Percentiles rank a stretch among this genome's conserved stretches.
phyloP scores from a whole-genome alignment of 495 filamentous ascomycete genomes.

The Penicillium lagena region DNA sequence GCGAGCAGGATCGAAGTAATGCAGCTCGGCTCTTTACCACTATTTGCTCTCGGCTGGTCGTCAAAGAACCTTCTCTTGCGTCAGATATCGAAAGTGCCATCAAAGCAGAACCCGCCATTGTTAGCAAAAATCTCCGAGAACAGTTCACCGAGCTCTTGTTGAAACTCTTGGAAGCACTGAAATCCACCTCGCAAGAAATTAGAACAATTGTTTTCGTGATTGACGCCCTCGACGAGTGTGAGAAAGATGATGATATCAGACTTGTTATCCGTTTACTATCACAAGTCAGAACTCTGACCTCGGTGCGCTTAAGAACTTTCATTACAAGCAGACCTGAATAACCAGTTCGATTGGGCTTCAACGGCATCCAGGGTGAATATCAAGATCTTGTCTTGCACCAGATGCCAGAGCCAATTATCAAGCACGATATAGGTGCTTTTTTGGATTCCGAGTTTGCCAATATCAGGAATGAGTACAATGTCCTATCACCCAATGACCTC shows the following conservation, averaged over 20 bases:
- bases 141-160: not conserved
- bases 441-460: too few relatives aligned
- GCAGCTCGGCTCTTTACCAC: not conserved
- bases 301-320: not conserved
- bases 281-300: not conserved
- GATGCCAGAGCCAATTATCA: too few relatives aligned
- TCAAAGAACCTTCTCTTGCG: not conserved
- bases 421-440: too few relatives aligned
- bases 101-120: not conserved
- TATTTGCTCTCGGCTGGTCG: not conserved
- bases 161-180: slow-evolving; percentile 7
- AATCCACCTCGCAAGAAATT: too few relatives aligned
- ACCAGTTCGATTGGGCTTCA: too few relatives aligned
- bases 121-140: not conserved
- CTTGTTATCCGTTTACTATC: not conserved
- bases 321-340: not conserved
- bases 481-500: too few relatives aligned
- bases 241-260: slow-evolving; percentile 5
- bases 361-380: too few relatives aligned
- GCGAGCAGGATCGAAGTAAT: not conserved
- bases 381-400: too few relatives aligned
- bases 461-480: not conserved
- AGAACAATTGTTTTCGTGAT: slow-evolving; percentile 12
- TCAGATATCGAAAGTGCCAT: not conserved
- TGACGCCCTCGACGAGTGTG: slow-evolving; percentile 17